Base-by-base conservation (phyloP, 202 grass and related monocot species). In the Panicum hallii region DNA sequence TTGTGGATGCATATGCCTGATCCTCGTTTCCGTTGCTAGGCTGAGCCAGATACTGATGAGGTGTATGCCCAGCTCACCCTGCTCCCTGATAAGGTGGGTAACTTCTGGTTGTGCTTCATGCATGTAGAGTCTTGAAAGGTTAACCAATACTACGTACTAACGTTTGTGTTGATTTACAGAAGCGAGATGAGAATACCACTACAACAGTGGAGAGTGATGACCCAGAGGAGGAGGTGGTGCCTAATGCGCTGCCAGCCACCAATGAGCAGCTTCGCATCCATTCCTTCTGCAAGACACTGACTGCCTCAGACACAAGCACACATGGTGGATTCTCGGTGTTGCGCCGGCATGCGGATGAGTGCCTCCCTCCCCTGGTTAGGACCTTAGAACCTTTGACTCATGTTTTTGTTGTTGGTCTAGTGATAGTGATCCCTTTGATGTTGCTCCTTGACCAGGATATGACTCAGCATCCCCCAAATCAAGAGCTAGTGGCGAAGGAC, bases 221-320 rank as follows among this genome's bases (percentile, higher is more conserved):
- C 28, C 79, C 87, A 77, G 89, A 85, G 38, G 89, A 90, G 69
- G 89, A 77, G 44, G 57, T 57, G 44, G 58, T 47, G 42, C 72
- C 77, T 66, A 48, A 74, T 79, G 70, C 36, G 3, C 20, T 9
- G 19, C 20, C 50, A 53, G 22, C 61, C 85, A 56, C 84, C 44
- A 62, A 67, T 22, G 89, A 84, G 73, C 82, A 80, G 55, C 88
- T 80, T 44, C 79, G 63, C 36, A 90, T 92, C 45, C 89, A 91
- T 44, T 93, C 94, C 53, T 97, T 97, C 76, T 97, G 94, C 82
- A 97, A 97, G 84, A 97, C 94, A 5, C 85, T 97, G 48, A 97
- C 94, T n/a, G 94, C 94, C 47, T 97, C 94, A 5, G 94, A 97
- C 74, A 97, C 94, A 7, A 93, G 91, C 76, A 97, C 94, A 0